Percentiles rank a stretch among this genome's conserved stretches.
These are phyloP conservation scores for Pseudogymnoascus sp. DNA, from an alignment of 2,329 filamentous ascomycete genomes.

Conservation along the genomic window DNA sequence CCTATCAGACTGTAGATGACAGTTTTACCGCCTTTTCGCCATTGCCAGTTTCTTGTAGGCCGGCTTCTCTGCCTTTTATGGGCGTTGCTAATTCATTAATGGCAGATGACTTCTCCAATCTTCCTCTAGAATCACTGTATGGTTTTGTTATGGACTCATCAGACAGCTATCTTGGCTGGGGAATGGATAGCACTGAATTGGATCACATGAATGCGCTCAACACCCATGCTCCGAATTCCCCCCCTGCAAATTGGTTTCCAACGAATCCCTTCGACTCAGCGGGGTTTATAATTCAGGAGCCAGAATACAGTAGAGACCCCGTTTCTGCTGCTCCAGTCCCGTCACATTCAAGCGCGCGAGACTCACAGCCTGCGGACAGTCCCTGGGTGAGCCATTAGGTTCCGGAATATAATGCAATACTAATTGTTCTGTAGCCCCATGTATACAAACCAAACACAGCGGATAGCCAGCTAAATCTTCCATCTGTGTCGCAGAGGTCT, in stretches of 20 bases:
- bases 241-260: constrained; percentile 12
- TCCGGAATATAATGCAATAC: background rate
- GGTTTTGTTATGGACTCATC: constrained; percentile 14
- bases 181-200: constrained; percentile 12
- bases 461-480: constrained; percentile 13
- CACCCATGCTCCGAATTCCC: constrained; percentile 11
- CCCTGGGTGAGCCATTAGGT: constrained; percentile 12
- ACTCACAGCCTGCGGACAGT: constrained; percentile 14
- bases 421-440: constrained; percentile 13
- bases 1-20: background rate
- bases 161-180: constrained; percentile 16
- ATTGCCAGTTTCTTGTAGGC: constrained; percentile 2
- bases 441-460: constrained; percentile 16
- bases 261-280: background rate
- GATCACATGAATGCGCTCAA: constrained; percentile 13
- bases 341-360: background rate
- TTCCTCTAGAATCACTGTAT: constrained; percentile 14
- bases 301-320: background rate
- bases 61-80: background rate
- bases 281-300: background rate
- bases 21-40: background rate
- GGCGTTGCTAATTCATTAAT: constrained; percentile 1
- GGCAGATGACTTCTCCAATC: constrained; percentile 12
- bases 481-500: constrained; percentile 10
- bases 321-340: background rate